A percentile compares a stretch with the other conserved stretches of the same genome.
phyloP scores from a whole-genome alignment of 2,329 filamentous ascomycete genomes.

The Fusarium nodosum region DNA sequence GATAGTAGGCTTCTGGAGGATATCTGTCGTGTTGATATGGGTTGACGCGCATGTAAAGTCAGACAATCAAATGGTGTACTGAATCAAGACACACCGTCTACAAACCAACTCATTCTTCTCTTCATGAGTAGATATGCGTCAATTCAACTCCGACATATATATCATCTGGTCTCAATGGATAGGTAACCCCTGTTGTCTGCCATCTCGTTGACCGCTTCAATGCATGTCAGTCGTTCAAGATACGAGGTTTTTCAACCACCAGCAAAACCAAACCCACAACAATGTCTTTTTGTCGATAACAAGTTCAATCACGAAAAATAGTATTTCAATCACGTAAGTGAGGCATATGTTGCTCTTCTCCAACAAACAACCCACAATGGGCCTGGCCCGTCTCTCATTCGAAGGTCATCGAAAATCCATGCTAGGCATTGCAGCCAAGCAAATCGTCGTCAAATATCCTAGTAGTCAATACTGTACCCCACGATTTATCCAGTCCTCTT shows the following conservation, averaged over 20 bases:
- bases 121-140: not conserved
- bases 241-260: not conserved
- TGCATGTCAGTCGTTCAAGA: not conserved
- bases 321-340: not conserved
- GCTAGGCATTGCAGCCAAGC: conserved; percentile 10
- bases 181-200: not conserved
- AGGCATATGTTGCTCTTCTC: conserved; percentile 15
- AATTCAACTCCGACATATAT: not conserved
- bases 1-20: not conserved
- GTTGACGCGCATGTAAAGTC: not conserved
- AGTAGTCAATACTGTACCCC: conserved; percentile 26
- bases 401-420: conserved; percentile 2
- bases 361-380: conserved; percentile 4
- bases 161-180: not conserved
- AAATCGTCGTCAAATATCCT: conserved; percentile 14
- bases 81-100: not conserved
- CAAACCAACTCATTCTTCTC: not conserved
- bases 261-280: not conserved
- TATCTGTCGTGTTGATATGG: not conserved
- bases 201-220: not conserved
- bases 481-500: conserved; percentile 14
- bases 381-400: not conserved
- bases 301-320: not conserved
- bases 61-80: not conserved
- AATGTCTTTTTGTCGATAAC: not conserved